phyloP scores from a whole-genome alignment of 768 basidiomycete genomes.

The Lactifluus rugatus region DNA sequence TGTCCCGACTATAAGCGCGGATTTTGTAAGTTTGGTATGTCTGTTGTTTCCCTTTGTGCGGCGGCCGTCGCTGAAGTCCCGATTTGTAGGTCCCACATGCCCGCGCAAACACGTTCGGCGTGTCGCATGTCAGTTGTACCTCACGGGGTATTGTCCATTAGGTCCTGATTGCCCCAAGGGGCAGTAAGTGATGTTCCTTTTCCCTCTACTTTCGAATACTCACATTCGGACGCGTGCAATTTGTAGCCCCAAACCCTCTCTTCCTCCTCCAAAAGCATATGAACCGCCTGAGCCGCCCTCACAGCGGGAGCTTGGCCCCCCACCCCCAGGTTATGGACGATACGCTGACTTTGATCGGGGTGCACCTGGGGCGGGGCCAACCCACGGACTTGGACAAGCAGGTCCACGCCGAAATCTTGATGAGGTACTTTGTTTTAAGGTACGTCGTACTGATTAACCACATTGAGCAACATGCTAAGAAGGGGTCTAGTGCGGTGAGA shows the following conservation, averaged over 20 bases:
- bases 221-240: slow-evolving; percentile 11
- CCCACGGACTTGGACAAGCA: slow-evolving; percentile 26
- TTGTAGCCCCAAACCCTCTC: slow-evolving; percentile 62
- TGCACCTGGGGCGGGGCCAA: slow-evolving; percentile 29
- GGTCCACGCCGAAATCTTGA: slow-evolving; percentile 63
- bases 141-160: slow-evolving; percentile 88
- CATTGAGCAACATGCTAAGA: slow-evolving; percentile 2
- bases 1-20: slow-evolving; percentile 95
- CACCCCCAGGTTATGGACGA: slow-evolving; percentile 86
- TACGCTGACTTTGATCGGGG: slow-evolving; percentile 67
- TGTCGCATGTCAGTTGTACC: slow-evolving; percentile 82
- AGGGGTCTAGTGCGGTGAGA: slow-evolving; percentile 64
- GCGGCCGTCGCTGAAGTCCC: slow-evolving; percentile 8
- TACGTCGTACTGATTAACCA: slow-evolving; percentile 27
- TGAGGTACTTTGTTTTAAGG: slow-evolving; percentile 84
- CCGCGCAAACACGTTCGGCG: slow-evolving; percentile 88
- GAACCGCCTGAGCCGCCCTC: slow-evolving; percentile 68
- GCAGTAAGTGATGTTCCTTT: slow-evolving; percentile 52
- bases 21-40: slow-evolving; percentile 85
- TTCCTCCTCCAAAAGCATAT: slow-evolving; percentile 65
- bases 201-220: background rate
- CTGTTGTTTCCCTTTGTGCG: slow-evolving; percentile 2
- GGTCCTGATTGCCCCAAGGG: slow-evolving; percentile 82
- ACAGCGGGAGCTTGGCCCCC: slow-evolving; percentile 74
- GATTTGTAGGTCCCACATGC: slow-evolving; percentile 62